These are phyloP conservation scores for Trichoderma sp. DNA, from an alignment of 2,329 filamentous ascomycete species.

Conservation along the genomic window DNA sequence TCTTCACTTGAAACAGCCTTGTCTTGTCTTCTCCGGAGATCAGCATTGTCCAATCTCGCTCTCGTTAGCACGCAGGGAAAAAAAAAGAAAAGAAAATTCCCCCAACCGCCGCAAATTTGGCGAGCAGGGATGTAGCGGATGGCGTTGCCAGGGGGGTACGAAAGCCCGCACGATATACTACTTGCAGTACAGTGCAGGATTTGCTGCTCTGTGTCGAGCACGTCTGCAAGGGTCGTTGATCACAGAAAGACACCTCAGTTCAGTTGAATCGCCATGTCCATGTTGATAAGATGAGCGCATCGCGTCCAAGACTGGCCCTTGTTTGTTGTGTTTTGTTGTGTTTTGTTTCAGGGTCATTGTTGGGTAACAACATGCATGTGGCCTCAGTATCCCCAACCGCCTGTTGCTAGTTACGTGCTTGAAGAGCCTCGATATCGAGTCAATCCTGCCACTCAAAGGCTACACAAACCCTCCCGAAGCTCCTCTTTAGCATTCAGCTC, in stretches of 20 bases:
- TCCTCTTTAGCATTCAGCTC: not conserved
- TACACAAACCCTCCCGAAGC: not conserved
- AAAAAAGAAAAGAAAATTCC: not conserved
- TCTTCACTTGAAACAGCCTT: not conserved
- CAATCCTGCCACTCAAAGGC: not conserved
- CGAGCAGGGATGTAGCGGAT: slow-evolving; percentile 29
- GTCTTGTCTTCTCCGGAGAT: not conserved
- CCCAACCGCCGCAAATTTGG: slow-evolving; percentile 27
- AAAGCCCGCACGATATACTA: not conserved
- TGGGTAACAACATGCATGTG: not conserved
- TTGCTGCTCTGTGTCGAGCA: not conserved
- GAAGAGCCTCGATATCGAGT: not conserved
- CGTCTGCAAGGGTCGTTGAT: not conserved
- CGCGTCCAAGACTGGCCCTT: not conserved
- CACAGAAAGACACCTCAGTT: not conserved
- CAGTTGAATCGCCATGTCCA: not conserved
- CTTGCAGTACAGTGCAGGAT: no score
- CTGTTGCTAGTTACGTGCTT: not conserved
- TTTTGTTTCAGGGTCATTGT: not conserved
- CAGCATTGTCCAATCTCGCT: slow-evolving; percentile 11
- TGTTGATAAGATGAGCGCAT: not conserved
- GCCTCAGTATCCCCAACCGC: not conserved
- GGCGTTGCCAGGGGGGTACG: slow-evolving; percentile 21
- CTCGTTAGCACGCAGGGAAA: not conserved
- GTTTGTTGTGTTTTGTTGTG: no score